phyloP scores from a whole-genome alignment of 495 filamentous ascomycete genomes.

The Penicillium macrosclerotiorum region DNA sequence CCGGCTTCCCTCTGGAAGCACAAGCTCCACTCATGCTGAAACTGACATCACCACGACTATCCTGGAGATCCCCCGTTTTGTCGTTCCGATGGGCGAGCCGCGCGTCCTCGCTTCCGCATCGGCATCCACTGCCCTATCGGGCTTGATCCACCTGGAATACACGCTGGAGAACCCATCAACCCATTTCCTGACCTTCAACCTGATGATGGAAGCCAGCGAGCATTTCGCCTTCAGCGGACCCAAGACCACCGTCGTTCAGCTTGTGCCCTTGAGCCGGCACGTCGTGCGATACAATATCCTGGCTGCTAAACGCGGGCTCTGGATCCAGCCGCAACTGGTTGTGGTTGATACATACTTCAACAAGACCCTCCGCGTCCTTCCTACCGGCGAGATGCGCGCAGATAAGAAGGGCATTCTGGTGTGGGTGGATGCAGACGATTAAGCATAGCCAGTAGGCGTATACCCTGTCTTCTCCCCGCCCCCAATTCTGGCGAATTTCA shows the following conservation, averaged over 20 bases:
- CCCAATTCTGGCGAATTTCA: not conserved
- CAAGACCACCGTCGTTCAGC: conserved; percentile 71
- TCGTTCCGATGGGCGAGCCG: conserved; percentile 78
- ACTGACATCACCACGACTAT: conserved; percentile 42
- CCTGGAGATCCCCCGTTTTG: conserved; percentile 73
- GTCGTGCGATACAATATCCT: conserved; percentile 68
- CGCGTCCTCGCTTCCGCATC: conserved; percentile 72
- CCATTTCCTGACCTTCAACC: conserved; percentile 87
- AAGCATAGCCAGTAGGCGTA: conserved; percentile 7
- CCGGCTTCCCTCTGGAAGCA: conserved; percentile 35
- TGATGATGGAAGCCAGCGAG: conserved; percentile 89
- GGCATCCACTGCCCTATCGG: conserved; percentile 39
- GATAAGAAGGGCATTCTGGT: conserved; percentile 71
- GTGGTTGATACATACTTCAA: conserved; percentile 88
- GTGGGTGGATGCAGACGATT: conserved; percentile 59
- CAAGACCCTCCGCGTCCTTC: conserved; percentile 73
- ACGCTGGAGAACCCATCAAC: conserved; percentile 91
- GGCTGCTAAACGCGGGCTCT: conserved; percentile 54
- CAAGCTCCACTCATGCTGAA: conserved; percentile 4
- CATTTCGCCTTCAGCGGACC: conserved; percentile 91
- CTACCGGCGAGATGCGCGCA: conserved; percentile 67
- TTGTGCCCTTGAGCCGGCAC: conserved; percentile 75
- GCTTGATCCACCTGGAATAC: conserved; percentile 57
- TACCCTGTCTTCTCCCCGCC: no score
- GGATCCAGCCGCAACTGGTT: conserved; percentile 70